Base-by-base conservation (phyloP, 192 early-diverging fungal genomes). In the Backusella parvicylindrica region DNA sequence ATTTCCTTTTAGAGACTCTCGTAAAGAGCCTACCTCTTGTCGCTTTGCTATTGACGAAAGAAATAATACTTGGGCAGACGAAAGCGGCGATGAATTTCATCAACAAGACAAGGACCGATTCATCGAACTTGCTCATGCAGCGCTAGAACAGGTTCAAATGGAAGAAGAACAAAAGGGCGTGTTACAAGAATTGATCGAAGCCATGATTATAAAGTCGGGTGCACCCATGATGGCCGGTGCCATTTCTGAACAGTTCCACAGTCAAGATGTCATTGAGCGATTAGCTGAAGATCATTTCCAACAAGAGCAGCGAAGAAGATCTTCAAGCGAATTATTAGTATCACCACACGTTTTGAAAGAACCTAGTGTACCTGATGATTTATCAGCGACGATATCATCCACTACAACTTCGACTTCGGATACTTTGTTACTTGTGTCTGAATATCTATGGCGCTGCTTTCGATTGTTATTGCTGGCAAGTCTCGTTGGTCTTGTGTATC, bases 231-330 rank as follows among this genome's bases (percentile, higher is more conserved):
- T 81, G 67, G 79, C 75, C 2, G 75, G 56, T 31, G 79, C 69
- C 26, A 76, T 81, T 70, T 63, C 70, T 49, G 79, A 81, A 49
- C 79, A 81, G 40, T 40, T 81, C 21, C 79, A 75, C 18, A 81
- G 79, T 41, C 79, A 81, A 47, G 79, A 81, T 56, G 75, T 81
- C 38, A 81, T 81, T 38, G 79, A 81, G 70, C 71, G 71, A 66
- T 49, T 76, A 3, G 79, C 79, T 16, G 79, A 81, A 31, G 37
- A 60, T 33, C 47, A 63, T 63, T 70, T 40, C 16, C n/a, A 65
- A 30, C 64, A 78, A 40, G 68, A 68, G 26, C 75, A 71, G 26
- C 53, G 68, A 70, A 70, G 68, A 47, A 26, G 28, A 41, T 70
- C 68, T 7, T 43, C 37, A 30, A 43, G 23, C 23, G 74, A 75